These are phyloP conservation scores for Micromonas pusilla DNA, from an alignment of 139 green algal genomes.

Conservation along the genomic window DNA sequence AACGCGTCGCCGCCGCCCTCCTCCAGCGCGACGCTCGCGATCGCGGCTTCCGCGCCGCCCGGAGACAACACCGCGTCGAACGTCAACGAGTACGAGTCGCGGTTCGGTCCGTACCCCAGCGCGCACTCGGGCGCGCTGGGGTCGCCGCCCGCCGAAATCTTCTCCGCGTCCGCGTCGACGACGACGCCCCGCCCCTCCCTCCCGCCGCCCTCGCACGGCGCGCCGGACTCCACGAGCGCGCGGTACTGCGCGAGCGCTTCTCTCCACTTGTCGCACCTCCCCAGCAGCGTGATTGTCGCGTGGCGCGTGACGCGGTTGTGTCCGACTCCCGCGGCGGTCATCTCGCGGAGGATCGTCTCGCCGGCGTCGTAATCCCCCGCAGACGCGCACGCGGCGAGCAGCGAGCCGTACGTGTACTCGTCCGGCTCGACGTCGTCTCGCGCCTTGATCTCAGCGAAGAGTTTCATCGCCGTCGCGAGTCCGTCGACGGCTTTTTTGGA, in stretches of 20 bases:
- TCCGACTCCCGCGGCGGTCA: not conserved
- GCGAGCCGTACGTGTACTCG: constrained; percentile 15
- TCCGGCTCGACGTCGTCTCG: not conserved
- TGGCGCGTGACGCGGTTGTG: constrained; percentile 1
- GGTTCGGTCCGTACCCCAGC: no score
- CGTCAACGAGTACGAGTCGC: constrained; percentile 2
- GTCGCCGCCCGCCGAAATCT: no score
- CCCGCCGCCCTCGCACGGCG: no score
- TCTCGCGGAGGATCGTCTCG: not conserved
- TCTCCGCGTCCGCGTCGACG: no score
- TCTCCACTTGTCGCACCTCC: not conserved
- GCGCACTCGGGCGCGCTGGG: no score
- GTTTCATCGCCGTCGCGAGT: not conserved
- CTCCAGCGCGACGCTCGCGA: not conserved
- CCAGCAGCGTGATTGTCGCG: not conserved
- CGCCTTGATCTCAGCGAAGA: constrained; percentile 13
- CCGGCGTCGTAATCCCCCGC: not conserved
- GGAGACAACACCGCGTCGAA: not conserved
- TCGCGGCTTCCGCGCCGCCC: not conserved
- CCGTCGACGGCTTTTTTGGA: not conserved
- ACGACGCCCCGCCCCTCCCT: no score
- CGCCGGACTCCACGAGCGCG: no score
- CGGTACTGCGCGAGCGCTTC: not conserved
- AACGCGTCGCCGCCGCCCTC: not conserved
- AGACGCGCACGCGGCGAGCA: constrained; percentile 11